Conservation (phyloP, 2,329 filamentous ascomycete species). For the Colletotrichum sp. region DNA sequence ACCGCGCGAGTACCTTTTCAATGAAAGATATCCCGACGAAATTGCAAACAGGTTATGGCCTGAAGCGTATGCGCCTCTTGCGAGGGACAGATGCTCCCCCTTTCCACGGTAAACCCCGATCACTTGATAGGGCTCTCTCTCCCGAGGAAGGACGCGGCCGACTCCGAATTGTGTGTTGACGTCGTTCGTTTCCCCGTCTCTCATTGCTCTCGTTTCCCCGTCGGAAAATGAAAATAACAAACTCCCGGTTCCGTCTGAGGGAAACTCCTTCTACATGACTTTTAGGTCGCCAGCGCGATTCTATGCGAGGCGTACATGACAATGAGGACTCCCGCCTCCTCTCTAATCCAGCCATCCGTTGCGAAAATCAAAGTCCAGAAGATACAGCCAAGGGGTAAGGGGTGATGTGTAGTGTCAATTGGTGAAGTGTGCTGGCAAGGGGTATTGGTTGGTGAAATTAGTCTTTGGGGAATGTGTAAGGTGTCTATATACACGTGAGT, state of each 20-base stretch:
- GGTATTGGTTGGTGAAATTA: conserved; percentile 24
- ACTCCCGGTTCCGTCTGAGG: conserved; percentile 19
- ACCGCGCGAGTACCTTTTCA: background rate
- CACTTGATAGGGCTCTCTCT: conserved; percentile 4
- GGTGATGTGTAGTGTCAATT: conserved; percentile 16
- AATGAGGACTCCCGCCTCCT: conserved; percentile 20
- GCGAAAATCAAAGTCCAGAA: conserved; percentile 22
- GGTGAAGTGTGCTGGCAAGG: conserved; percentile 15
- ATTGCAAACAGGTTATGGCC: conserved; percentile 7
- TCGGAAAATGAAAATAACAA: conserved; percentile 12
- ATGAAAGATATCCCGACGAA: background rate
- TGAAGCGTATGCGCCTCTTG: background rate
- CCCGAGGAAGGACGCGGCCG: conserved; percentile 14
- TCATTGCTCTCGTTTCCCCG: conserved; percentile 20
- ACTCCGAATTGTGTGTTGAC: conserved; percentile 16
- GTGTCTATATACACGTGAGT: conserved; percentile 24
- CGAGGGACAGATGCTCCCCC: background rate
- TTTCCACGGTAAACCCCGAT: background rate
- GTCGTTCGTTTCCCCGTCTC: conserved; percentile 16
- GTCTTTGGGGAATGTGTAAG: conserved; percentile 17
- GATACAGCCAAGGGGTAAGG: conserved; percentile 21
- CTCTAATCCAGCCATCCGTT: conserved; percentile 23
- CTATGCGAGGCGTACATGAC: conserved; percentile 24
- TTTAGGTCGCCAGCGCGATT: conserved; percentile 21
- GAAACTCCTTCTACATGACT: conserved; percentile 26